Base-by-base conservation (phyloP, 495 filamentous ascomycete genomes). In the Lophiotrema nucula region DNA sequence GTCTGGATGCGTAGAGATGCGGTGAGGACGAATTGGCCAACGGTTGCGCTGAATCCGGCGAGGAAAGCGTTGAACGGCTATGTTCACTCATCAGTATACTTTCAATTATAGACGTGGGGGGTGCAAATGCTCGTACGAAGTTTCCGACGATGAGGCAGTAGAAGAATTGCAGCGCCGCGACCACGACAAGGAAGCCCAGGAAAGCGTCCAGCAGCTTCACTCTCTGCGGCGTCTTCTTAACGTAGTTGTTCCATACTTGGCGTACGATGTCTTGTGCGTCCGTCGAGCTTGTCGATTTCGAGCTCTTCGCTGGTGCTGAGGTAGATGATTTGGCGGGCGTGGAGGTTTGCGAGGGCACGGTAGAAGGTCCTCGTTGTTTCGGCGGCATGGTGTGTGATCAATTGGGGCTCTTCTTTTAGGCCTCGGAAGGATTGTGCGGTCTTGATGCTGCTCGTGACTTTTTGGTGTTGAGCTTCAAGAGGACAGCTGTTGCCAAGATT, bases 31-130 rank as follows among this genome's bases (percentile, higher is more conserved):
- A 98, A 98, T 69, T 98, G 95, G 18, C 95, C 93, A 44, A 98
- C 92, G 2, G 95, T 93, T 11, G 92, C 92, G 39, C 81, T 84
- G 78, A 98, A 98, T 41, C 95, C 95, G 26, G 90, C 86, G 38
- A 98, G 80, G 77, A 98, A 98, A 64, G 93, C 93, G 73, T 98
- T 98, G 82, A 98, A 98, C 6, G 93, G 93, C 91, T 97, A 37
- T 6, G 8, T 15, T 15, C 31, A 35, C 31, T 8, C n/a, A 15
- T 35, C 31, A 35, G 31, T 15, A 35, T 8, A 35, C n/a, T n/a
- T n/a, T 35, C 31, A 35, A 35, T 35, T 35, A 15, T 35, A 8
- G 8, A n/a, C n/a, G n/a, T n/a, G n/a, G n/a, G n/a, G 8, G 31
- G 8, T 35, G 8, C 31, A 35, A 35, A 35, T 15, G 31, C 31